These are phyloP conservation scores for Erodium chrysanthum DNA, from an alignment of 441 rosid genomes.

Conservation along the genomic window DNA sequence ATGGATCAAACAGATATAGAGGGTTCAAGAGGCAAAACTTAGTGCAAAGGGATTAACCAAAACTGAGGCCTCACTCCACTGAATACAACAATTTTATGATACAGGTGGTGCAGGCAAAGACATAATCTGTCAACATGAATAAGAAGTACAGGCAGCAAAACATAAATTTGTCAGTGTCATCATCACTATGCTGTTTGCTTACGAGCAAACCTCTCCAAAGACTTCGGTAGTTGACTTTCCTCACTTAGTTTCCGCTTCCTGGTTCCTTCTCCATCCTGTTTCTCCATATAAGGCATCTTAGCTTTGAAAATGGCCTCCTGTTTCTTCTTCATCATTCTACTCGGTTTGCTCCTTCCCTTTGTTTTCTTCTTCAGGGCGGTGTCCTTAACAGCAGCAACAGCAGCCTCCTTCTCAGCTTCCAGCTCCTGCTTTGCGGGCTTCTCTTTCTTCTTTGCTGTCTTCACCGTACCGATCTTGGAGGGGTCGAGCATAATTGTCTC, in stretches of 20 bases:
- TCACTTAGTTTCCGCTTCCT: constrained; percentile 42
- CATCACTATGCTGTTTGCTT: constrained; percentile 18
- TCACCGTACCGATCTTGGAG: constrained; percentile 67
- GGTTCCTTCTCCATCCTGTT: constrained; percentile 18
- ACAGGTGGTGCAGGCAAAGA: neutral
- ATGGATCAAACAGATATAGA: no score
- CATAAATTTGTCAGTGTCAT: neutral
- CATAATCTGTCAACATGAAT: neutral
- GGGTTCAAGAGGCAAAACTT: no score
- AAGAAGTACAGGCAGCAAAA: no score
- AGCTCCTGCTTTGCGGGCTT: constrained; percentile 43
- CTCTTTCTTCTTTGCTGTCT: constrained; percentile 43
- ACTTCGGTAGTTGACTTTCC: constrained; percentile 40
- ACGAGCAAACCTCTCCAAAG: constrained; percentile 48
- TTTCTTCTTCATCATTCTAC: constrained; percentile 54
- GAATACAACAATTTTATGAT: neutral
- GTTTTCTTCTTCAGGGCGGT: constrained; percentile 52
- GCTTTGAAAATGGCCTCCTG: constrained; percentile 40
- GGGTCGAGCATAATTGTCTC: constrained; percentile 89
- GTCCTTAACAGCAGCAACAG: constrained; percentile 47
- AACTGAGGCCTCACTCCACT: neutral
- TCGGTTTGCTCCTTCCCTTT: constrained; percentile 72
- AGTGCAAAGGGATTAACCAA: neutral
- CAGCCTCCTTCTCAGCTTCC: constrained; percentile 57
- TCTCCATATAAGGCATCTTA: constrained; percentile 60